Evolutionary conservation across 345 rosid genomes (phyloP).

Genomic region (Excoecaria cochinchinensis): DNA sequence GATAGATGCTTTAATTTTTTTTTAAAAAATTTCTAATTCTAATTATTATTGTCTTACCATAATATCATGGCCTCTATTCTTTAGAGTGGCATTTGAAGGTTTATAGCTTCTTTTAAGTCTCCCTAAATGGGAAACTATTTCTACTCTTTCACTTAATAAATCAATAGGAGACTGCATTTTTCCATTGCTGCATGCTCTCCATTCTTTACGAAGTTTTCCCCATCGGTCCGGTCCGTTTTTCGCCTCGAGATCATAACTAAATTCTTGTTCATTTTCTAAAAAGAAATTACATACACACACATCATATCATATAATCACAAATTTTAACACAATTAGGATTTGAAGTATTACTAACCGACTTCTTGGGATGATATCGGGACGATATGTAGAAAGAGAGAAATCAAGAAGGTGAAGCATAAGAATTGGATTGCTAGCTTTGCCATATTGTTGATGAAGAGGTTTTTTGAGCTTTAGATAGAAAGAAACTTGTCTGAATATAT

Average conservation of each 20-base stretch:
- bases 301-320: background rate
- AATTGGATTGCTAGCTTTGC: conserved; percentile 23
- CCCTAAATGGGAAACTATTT: conserved; percentile 46
- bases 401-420: conserved; percentile 23
- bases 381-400: conserved; percentile 20
- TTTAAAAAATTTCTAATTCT: no score
- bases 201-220: conserved; percentile 65
- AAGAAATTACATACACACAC: background rate
- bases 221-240: conserved; percentile 58
- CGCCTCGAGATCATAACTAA: conserved; percentile 37
- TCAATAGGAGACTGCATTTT: conserved; percentile 85
- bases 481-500: background rate
- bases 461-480: background rate
- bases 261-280: conserved; percentile 69
- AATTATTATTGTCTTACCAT: conserved; percentile 40
- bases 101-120: conserved; percentile 50
- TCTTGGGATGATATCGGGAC: conserved; percentile 32
- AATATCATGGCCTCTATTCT: conserved; percentile 84
- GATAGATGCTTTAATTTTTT: background rate
- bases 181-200: conserved; percentile 66
- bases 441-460: conserved; percentile 6
- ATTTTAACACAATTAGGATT: background rate
- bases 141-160: conserved; percentile 49
- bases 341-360: conserved; percentile 35
- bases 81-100: conserved; percentile 55